Conservation (phyloP, 495 filamentous ascomycete genomes). For the Evansstolkia leycettana region DNA sequence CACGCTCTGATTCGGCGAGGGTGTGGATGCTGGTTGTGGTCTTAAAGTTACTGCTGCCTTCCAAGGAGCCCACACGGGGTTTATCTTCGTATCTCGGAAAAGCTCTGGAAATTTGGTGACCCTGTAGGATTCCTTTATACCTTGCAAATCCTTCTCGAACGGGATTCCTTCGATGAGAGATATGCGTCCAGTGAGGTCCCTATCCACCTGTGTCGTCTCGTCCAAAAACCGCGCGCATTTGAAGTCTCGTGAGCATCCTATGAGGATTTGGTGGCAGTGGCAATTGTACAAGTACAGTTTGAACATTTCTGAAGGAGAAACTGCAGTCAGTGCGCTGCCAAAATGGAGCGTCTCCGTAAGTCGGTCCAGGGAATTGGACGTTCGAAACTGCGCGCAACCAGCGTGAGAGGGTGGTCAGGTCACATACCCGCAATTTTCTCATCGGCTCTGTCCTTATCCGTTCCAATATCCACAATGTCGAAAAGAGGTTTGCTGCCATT, state of each 20-base stretch:
- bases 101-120: slow-evolving; percentile 48
- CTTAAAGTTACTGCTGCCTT: slow-evolving; percentile 23
- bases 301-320: slow-evolving; percentile 46
- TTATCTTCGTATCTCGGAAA: slow-evolving; percentile 56
- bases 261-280: slow-evolving; percentile 70
- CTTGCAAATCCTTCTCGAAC: slow-evolving; percentile 51
- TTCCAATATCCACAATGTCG: slow-evolving; percentile 66
- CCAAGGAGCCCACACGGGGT: slow-evolving; percentile 27
- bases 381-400: background rate
- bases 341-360: slow-evolving; percentile 4
- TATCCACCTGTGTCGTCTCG: slow-evolving; percentile 42
- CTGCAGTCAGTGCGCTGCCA: slow-evolving; percentile 2
- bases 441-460: slow-evolving; percentile 55
- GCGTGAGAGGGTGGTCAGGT: slow-evolving; percentile 1
- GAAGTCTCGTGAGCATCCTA: slow-evolving; percentile 69
- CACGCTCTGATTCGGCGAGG: slow-evolving; percentile 30
- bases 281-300: slow-evolving; percentile 52
- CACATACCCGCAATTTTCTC: slow-evolving; percentile 63
- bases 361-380: too few relatives aligned
- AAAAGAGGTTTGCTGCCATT: slow-evolving; percentile 58
- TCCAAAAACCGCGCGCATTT: slow-evolving; percentile 61
- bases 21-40: slow-evolving; percentile 22
- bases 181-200: slow-evolving; percentile 42
- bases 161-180: slow-evolving; percentile 66
- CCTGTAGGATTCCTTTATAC: slow-evolving; percentile 40